These are phyloP conservation scores for Exophiala dermatitidis DNA, from an alignment of 2,329 filamentous ascomycete species.

Conservation along the genomic window DNA sequence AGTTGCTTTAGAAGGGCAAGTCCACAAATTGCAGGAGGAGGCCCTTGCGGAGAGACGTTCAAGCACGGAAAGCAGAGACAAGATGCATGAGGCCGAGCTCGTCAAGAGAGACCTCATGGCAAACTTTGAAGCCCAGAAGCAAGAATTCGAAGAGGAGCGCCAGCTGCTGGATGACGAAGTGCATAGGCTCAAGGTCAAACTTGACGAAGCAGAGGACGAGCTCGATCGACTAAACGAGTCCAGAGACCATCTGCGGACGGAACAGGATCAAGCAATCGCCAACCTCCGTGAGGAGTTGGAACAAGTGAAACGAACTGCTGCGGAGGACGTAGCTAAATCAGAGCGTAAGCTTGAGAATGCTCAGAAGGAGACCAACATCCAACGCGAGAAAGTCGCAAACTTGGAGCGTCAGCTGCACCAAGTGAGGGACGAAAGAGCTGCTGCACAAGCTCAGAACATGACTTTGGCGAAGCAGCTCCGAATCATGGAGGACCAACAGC, in stretches of 20 bases:
- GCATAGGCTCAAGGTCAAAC: slow-evolving; percentile 62
- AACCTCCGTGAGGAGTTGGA: slow-evolving; percentile 63
- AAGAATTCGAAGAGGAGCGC: slow-evolving; percentile 78
- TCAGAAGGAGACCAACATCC: slow-evolving; percentile 54
- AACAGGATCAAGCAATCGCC: slow-evolving; percentile 61
- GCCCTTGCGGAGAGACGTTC: slow-evolving; percentile 53
- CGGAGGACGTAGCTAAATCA: slow-evolving; percentile 37
- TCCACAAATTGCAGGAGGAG: slow-evolving; percentile 65
- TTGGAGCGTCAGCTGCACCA: slow-evolving; percentile 52
- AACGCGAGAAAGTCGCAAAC: slow-evolving; percentile 54
- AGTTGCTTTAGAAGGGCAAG: slow-evolving; percentile 66
- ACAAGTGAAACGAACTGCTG: slow-evolving; percentile 34
- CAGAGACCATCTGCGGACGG: slow-evolving; percentile 70
- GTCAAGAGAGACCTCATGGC: slow-evolving; percentile 90
- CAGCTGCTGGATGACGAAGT: slow-evolving; percentile 77
- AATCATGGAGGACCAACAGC: slow-evolving; percentile 46
- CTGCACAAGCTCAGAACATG: slow-evolving; percentile 37
- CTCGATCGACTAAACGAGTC: slow-evolving; percentile 77
- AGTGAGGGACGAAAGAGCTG: slow-evolving; percentile 45
- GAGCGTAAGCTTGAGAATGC: slow-evolving; percentile 51
- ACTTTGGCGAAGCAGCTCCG: slow-evolving; percentile 47
- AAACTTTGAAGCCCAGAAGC: slow-evolving; percentile 88
- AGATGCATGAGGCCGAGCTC: slow-evolving; percentile 75
- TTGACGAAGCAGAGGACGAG: slow-evolving; percentile 89
- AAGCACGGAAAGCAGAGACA: slow-evolving; percentile 46